Percentiles rank a stretch among this genome's conserved stretches.
phyloP scores from a whole-genome alignment of 1,284 basidiomycete species.

The Ceratobasidium sp. region DNA sequence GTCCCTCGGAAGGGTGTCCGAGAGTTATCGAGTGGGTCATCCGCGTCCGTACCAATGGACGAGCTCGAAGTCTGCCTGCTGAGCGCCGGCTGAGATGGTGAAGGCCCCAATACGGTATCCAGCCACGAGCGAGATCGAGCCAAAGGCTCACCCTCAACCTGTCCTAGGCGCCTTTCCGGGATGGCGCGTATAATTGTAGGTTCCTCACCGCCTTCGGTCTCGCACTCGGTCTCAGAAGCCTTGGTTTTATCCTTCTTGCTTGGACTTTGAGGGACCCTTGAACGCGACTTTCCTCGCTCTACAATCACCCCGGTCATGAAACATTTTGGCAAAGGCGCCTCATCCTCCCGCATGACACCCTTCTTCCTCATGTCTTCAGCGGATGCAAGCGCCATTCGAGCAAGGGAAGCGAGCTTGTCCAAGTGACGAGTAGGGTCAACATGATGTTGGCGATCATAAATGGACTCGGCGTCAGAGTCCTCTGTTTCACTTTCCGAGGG shows the following conservation, averaged over 20 bases:
- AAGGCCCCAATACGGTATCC: conserved; percentile 35
- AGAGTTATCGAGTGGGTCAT: conserved; percentile 28
- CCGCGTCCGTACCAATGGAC: conserved; percentile 11
- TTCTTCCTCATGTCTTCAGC: conserved; percentile 38
- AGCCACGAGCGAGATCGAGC: conserved; percentile 35
- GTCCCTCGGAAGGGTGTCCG: conserved; percentile 19
- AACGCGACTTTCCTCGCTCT: conserved; percentile 19
- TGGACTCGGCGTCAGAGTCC: conserved; percentile 11
- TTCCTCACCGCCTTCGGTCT: conserved; percentile 21
- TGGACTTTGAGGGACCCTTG: conserved; percentile 11
- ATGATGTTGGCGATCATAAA: conserved; percentile 35
- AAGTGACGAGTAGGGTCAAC: conserved; percentile 19
- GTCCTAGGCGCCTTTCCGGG: conserved; percentile 28
- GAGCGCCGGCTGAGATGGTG: not conserved
- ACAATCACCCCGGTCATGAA: conserved; percentile 32
- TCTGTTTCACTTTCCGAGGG: conserved; percentile 23
- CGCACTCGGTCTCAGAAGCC: conserved; percentile 14
- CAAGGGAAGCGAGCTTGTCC: conserved; percentile 26
- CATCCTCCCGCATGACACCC: conserved; percentile 32
- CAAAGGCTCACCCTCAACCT: conserved; percentile 12
- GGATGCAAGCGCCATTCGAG: conserved; percentile 28
- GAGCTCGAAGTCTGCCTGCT: conserved; percentile 7
- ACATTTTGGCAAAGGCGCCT: conserved; percentile 24
- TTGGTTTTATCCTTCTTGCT: conserved; percentile 16
- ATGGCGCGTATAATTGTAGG: conserved; percentile 18